A percentile compares a stretch with the other conserved stretches of the same genome.
These are phyloP conservation scores for Arxiozyma telluris DNA, from an alignment of 1,139 yeast species.

Conservation along the genomic window DNA sequence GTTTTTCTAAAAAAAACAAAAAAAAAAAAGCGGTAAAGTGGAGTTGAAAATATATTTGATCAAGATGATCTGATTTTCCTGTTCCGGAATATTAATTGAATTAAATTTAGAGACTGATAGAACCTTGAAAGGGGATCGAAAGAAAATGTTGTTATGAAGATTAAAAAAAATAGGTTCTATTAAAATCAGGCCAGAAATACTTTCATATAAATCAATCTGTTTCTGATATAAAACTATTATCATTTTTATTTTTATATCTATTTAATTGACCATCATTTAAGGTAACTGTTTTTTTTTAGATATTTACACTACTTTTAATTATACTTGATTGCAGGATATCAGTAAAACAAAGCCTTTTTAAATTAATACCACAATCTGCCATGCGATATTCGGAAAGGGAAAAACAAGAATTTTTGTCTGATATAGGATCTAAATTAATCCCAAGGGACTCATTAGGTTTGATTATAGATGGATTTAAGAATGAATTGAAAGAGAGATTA, in stretches of 20 bases:
- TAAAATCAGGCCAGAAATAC: no score
- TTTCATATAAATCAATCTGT: no score
- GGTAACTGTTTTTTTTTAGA: neutral
- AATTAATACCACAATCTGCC: neutral
- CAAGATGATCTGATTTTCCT: neutral
- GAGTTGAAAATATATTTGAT: no score
- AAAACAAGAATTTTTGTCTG: constrained; percentile 1
- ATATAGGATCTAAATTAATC: constrained; percentile 8
- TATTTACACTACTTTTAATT: neutral
- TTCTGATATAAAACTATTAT: no score
- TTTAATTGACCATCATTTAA: no score
- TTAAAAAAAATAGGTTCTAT: no score
- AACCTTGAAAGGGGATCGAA: neutral
- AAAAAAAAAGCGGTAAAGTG: no score
- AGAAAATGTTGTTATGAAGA: neutral
- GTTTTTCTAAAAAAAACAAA: no score
- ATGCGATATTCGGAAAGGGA: neutral
- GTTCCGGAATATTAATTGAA: neutral
- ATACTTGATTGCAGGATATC: neutral
- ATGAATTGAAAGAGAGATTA: neutral
- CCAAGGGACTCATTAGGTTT: constrained; percentile 10
- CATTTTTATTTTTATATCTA: no score
- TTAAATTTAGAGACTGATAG: neutral
- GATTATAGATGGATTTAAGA: neutral
- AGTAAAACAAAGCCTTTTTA: neutral